Evolutionary conservation across 2,329 filamentous ascomycete genomes (phyloP).

Genomic region (Aspergillus cejpii): DNA sequence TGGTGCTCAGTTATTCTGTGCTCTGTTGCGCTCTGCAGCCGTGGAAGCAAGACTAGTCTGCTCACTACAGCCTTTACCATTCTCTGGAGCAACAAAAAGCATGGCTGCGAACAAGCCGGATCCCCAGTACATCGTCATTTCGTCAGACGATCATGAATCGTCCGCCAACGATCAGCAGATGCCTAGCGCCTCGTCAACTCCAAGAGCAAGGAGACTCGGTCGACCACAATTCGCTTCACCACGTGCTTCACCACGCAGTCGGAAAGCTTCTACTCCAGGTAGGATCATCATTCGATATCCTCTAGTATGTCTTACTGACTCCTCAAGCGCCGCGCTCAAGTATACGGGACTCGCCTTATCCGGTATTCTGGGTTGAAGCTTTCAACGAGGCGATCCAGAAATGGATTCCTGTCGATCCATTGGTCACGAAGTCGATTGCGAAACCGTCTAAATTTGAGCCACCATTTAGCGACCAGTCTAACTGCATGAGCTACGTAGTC

Average conservation of each 20-base stretch:
- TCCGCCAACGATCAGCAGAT: conserved; percentile 25
- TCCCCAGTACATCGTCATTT: conserved; percentile 33
- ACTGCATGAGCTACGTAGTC: conserved; percentile 74
- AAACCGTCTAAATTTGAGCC: conserved; percentile 75
- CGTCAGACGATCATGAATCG: conserved; percentile 30
- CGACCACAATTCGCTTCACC: conserved; percentile 31
- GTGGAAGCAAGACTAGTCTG: conserved; percentile 79
- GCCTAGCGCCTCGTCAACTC: conserved; percentile 10
- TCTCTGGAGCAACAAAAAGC: conserved; percentile 47
- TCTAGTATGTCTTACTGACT: conserved; percentile 10
- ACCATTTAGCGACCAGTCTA: conserved; percentile 67
- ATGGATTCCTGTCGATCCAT: conserved; percentile 81
- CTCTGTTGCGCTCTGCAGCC: conserved; percentile 73
- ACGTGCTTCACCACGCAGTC: conserved; percentile 16
- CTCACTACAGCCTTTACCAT: conserved; percentile 77
- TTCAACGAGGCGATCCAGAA: conserved; percentile 80
- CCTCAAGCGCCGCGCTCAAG: conserved; percentile 34
- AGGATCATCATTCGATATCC: conserved; percentile 2
- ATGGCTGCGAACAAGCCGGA: conserved; percentile 39
- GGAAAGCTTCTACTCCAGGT: conserved; percentile 17
- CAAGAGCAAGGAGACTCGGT: conserved; percentile 29
- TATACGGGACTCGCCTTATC: conserved; percentile 65
- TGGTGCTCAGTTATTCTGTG: conserved; percentile 85
- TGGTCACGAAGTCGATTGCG: conserved; percentile 73
- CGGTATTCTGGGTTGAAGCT: conserved; percentile 91